Conservation (phyloP, 768 basidiomycete species). For the Tylopilus balloui region DNA sequence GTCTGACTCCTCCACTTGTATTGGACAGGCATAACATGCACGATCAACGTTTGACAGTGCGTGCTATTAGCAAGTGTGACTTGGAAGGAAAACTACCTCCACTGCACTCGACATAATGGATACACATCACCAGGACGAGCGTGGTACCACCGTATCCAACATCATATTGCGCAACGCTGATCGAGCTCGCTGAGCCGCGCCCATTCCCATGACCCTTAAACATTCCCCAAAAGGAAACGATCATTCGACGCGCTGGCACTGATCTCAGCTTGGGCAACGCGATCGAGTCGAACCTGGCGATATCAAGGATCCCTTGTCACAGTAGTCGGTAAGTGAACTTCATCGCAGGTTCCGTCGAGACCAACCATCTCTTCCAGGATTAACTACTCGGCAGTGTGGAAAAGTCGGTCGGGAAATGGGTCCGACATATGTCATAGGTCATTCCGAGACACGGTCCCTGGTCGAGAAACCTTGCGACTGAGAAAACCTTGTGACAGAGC, state of each 20-base stretch:
- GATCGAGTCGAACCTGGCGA: too few relatives aligned
- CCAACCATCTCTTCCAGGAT: background rate
- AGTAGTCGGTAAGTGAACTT: background rate
- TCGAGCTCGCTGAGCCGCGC: slow-evolving; percentile 27
- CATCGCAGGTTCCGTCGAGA: background rate
- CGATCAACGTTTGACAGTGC: too few relatives aligned
- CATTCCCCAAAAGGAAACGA: slow-evolving; percentile 14
- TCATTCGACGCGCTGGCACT: background rate
- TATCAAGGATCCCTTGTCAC: background rate
- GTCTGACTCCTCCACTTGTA: too few relatives aligned
- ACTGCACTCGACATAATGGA: too few relatives aligned
- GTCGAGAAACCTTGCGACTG: background rate
- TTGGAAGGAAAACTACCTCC: too few relatives aligned
- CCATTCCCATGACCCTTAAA: slow-evolving; percentile 68
- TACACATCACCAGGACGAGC: too few relatives aligned
- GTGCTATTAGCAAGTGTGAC: too few relatives aligned
- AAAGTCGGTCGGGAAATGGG: slow-evolving; percentile 32
- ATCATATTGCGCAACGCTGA: slow-evolving; percentile 16
- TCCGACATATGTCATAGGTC: slow-evolving; percentile 57
- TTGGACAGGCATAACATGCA: too few relatives aligned
- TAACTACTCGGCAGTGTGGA: background rate
- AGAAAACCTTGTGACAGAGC: slow-evolving; percentile 53
- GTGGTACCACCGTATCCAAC: too few relatives aligned
- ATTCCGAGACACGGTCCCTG: slow-evolving; percentile 1
- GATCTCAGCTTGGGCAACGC: too few relatives aligned